phyloP scores from a whole-genome alignment of 768 basidiomycete genomes.

The Trametes meyenii region DNA sequence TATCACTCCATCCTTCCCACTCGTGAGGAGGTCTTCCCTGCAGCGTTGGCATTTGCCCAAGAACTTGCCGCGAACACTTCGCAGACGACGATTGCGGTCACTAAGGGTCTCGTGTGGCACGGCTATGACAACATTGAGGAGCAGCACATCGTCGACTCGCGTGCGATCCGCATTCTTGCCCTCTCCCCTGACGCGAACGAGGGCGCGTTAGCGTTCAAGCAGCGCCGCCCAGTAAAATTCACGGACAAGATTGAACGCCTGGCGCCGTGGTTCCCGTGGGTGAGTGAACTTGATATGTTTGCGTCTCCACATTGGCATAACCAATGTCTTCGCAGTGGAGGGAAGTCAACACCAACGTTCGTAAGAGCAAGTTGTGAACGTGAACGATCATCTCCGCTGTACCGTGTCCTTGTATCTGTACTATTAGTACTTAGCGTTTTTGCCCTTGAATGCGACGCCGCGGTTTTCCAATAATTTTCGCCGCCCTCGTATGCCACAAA shows the following conservation, averaged over 20 bases:
- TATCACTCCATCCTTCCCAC: slow-evolving; percentile 52
- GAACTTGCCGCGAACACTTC: slow-evolving; percentile 56
- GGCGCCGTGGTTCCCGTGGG: slow-evolving; percentile 56
- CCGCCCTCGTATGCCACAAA: too few species aligned
- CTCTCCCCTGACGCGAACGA: slow-evolving; percentile 47
- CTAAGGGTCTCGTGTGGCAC: slow-evolving; percentile 55
- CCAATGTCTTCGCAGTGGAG: slow-evolving; percentile 39
- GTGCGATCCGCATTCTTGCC: slow-evolving; percentile 46
- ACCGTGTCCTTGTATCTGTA: background rate
- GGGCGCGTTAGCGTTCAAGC: slow-evolving; percentile 51
- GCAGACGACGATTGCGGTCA: slow-evolving; percentile 51
- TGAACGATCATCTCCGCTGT: background rate
- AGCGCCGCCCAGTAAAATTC: slow-evolving; percentile 49
- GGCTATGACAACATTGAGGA: slow-evolving; percentile 54
- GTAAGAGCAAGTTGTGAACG: slow-evolving; percentile 39
- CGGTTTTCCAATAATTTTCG: too few species aligned
- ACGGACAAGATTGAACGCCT: slow-evolving; percentile 39
- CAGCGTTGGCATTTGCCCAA: slow-evolving; percentile 52
- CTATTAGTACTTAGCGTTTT: background rate
- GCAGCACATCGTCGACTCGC: slow-evolving; percentile 56
- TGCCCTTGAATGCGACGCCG: too few species aligned
- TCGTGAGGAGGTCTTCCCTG: slow-evolving; percentile 55
- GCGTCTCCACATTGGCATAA: background rate
- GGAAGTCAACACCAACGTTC: slow-evolving; percentile 38
- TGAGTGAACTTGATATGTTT: slow-evolving; percentile 30